Evolutionary conservation across 345 rosid genomes (phyloP).

Genomic region (Streptanthus diversifolius): DNA sequence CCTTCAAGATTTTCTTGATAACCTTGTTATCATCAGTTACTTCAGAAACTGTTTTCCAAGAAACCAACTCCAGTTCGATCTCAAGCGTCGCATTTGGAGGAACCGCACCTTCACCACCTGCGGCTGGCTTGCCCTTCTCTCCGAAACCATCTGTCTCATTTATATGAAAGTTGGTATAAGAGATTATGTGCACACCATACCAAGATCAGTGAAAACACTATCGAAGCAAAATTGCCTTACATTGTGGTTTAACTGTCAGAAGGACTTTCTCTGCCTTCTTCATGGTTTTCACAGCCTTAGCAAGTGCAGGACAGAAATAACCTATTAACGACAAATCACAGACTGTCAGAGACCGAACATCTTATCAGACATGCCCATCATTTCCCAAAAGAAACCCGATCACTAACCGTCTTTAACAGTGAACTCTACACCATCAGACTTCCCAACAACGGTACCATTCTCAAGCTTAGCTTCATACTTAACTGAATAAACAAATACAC

Average conservation of each 20-base stretch:
- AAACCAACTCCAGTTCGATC: slow-evolving; percentile 64
- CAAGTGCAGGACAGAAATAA: slow-evolving; percentile 77
- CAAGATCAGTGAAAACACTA: background rate
- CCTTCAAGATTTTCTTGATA: slow-evolving; percentile 68
- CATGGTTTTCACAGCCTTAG: slow-evolving; percentile 87
- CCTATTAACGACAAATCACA: slow-evolving; percentile 38
- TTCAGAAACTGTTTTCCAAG: slow-evolving; percentile 84
- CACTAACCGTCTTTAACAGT: slow-evolving; percentile 67
- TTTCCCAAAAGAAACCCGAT: background rate
- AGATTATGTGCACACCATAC: background rate
- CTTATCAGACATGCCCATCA: background rate
- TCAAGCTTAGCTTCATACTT: slow-evolving; percentile 72
- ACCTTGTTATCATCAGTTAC: slow-evolving; percentile 84
- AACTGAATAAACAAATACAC: slow-evolving; percentile 41
- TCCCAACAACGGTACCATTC: slow-evolving; percentile 65
- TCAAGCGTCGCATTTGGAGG: slow-evolving; percentile 73
- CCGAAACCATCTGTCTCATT: slow-evolving; percentile 76
- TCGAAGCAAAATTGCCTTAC: background rate
- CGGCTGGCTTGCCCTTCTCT: slow-evolving; percentile 68
- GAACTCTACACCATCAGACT: slow-evolving; percentile 74
- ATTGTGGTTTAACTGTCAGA: slow-evolving; percentile 60
- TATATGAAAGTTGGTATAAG: background rate
- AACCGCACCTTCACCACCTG: slow-evolving; percentile 54
- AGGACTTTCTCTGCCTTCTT: slow-evolving; percentile 77
- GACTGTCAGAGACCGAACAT: background rate